phyloP scores from a whole-genome alignment of 2,329 filamentous ascomycete species.

The Pezicula radicicola region DNA sequence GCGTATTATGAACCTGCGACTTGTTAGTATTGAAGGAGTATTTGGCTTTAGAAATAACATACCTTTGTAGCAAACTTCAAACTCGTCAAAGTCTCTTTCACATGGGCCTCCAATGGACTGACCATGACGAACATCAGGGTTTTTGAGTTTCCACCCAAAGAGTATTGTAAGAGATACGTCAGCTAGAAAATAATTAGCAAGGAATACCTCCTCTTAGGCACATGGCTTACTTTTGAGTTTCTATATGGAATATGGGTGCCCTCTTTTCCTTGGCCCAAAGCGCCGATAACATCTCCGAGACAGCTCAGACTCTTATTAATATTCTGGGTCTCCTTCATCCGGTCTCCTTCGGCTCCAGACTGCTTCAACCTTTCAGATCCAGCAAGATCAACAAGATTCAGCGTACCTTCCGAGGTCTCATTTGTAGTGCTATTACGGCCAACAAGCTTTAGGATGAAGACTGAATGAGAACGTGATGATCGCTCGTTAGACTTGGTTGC shows the following conservation, averaged over 20 bases:
- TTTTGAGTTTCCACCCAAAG: conserved; percentile 90
- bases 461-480: conserved; percentile 90
- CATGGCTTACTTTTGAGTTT: conserved; percentile 74
- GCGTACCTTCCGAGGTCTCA: conserved; percentile 84
- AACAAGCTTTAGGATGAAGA: conserved; percentile 84
- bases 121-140: conserved; percentile 99
- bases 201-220: background rate
- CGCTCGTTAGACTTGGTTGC: conserved; percentile 97
- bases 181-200: conserved; percentile 46
- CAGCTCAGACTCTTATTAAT: conserved; percentile 96
- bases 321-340: conserved; percentile 90
- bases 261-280: conserved; percentile 78
- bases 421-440: conserved; percentile 69
- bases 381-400: conserved; percentile 94
- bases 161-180: conserved; percentile 93
- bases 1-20: conserved; percentile 74
- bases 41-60: conserved; percentile 24
- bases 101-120: conserved; percentile 83
- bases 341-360: conserved; percentile 79
- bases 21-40: conserved; percentile 6
- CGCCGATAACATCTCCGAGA: conserved; percentile 90
- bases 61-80: conserved; percentile 95
- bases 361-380: conserved; percentile 89
- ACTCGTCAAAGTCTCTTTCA: conserved; percentile 91
- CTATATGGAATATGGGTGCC: conserved; percentile 85